Evolutionary conservation across 768 basidiomycete genomes (phyloP).

Genomic region (Pleurotus djamor): DNA sequence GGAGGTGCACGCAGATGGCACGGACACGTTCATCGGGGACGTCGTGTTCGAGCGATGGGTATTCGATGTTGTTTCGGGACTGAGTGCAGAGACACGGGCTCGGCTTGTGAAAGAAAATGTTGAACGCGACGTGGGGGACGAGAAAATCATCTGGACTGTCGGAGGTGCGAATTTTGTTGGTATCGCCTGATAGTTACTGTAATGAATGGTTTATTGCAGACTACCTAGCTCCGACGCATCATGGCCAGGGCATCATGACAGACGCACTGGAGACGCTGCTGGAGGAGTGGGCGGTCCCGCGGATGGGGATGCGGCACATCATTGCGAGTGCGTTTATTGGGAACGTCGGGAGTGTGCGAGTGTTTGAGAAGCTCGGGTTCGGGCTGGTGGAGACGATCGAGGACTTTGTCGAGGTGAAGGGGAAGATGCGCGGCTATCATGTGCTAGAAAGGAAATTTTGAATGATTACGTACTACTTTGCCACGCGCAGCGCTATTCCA

Average conservation of each 20-base stretch:
- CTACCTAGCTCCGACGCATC: conserved; percentile 57
- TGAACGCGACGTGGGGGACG: conserved; percentile 34
- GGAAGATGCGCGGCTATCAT: conserved; percentile 31
- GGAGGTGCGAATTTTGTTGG: conserved; percentile 31
- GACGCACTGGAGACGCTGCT: conserved; percentile 56
- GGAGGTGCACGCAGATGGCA: conserved; percentile 32
- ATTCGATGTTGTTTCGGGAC: conserved; percentile 24
- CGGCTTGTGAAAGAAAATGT: conserved; percentile 33
- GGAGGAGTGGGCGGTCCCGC: conserved; percentile 58
- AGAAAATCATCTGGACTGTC: conserved; percentile 45
- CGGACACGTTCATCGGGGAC: conserved; percentile 27
- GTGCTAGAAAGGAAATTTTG: conserved; percentile 28
- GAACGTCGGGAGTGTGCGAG: conserved; percentile 59
- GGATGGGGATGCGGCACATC: conserved; percentile 56
- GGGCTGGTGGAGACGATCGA: conserved; percentile 32
- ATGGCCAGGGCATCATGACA: conserved; percentile 72
- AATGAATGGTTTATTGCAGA: conserved; percentile 33
- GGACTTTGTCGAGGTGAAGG: conserved; percentile 32
- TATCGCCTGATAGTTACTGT: background rate
- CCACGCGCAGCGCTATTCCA: background rate
- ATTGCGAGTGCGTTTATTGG: conserved; percentile 41
- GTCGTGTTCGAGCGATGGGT: conserved; percentile 24
- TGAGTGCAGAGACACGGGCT: background rate
- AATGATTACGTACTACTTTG: conserved; percentile 7
- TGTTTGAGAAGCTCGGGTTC: conserved; percentile 71